Evolutionary conservation across 495 filamentous ascomycete species (phyloP).

Genomic region (Paragyromitra xinjiangensis): DNA sequence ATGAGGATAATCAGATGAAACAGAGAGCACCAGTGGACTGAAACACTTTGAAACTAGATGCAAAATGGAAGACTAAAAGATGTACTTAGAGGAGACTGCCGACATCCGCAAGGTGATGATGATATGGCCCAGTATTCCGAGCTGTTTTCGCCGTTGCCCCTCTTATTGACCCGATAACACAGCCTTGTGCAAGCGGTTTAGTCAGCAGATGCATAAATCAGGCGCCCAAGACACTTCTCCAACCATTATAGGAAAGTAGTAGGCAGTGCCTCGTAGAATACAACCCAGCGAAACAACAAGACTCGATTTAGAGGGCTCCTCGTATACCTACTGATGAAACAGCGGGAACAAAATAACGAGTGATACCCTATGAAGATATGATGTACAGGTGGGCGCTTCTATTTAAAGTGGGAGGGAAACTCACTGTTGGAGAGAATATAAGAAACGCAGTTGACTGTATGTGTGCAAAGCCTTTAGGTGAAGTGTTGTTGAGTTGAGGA

Average conservation of each 20-base stretch:
- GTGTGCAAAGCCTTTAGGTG: neutral
- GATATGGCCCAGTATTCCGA: slow-evolving; percentile 2
- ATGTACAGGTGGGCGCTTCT: neutral
- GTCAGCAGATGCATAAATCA: slow-evolving; percentile 15
- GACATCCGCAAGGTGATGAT: neutral
- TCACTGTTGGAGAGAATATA: neutral
- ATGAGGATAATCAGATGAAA: neutral
- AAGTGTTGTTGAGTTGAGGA: neutral
- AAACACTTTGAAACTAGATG: neutral
- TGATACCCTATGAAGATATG: neutral
- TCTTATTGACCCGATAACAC: neutral
- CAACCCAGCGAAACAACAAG: neutral
- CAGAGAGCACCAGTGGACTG: neutral
- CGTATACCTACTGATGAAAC: neutral
- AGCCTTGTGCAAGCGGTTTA: neutral
- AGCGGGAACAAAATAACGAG: neutral
- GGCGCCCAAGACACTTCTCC: neutral
- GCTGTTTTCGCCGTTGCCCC: slow-evolving; percentile 5
- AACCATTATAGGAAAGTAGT: neutral
- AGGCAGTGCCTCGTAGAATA: neutral
- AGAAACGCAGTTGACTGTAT: neutral
- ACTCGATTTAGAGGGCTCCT: neutral
- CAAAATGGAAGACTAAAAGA: neutral
- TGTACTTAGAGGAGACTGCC: neutral
- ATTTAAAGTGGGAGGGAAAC: neutral